phyloP scores from a whole-genome alignment of 2,329 filamentous ascomycete species.

The Pseudogymnoascus sp. region DNA sequence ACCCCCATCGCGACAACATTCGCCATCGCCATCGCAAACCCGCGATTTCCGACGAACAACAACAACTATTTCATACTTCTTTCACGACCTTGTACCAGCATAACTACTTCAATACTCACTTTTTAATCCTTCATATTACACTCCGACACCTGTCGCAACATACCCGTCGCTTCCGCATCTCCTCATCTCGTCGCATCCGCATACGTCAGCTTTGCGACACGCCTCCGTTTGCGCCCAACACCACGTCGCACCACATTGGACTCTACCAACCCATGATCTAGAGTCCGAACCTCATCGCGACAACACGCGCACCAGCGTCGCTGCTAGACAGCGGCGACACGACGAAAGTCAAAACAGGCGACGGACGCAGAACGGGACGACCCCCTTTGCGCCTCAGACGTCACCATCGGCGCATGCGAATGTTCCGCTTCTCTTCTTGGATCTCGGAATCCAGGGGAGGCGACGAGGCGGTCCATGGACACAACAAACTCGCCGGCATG shows the following conservation, averaged over 20 bases:
- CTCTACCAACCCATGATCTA: constrained; percentile 9
- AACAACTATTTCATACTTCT: neutral
- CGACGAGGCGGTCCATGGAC: constrained; percentile 39
- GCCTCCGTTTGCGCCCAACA: neutral
- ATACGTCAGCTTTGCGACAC: constrained; percentile 2
- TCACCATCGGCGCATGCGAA: constrained; percentile 34
- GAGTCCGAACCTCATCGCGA: neutral
- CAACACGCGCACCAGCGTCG: neutral
- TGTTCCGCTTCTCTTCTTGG: constrained; percentile 51
- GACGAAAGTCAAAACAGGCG: neutral
- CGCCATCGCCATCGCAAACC: neutral
- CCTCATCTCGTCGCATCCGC: neutral
- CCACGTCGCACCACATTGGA: neutral
- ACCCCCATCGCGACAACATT: constrained; percentile 11
- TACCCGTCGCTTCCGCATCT: neutral
- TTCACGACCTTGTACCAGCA: neutral
- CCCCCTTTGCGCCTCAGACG: neutral
- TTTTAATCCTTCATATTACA: constrained; percentile 14
- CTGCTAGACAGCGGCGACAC: neutral
- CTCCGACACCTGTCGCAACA: neutral
- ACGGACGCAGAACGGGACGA: neutral
- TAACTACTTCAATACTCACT: constrained; percentile 3
- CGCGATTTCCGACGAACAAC: neutral
- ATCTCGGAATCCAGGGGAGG: constrained; percentile 48
- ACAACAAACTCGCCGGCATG: constrained; percentile 35